These are phyloP conservation scores for Diaporthe nobilis DNA, from an alignment of 2,329 filamentous ascomycete genomes.

Conservation along the genomic window DNA sequence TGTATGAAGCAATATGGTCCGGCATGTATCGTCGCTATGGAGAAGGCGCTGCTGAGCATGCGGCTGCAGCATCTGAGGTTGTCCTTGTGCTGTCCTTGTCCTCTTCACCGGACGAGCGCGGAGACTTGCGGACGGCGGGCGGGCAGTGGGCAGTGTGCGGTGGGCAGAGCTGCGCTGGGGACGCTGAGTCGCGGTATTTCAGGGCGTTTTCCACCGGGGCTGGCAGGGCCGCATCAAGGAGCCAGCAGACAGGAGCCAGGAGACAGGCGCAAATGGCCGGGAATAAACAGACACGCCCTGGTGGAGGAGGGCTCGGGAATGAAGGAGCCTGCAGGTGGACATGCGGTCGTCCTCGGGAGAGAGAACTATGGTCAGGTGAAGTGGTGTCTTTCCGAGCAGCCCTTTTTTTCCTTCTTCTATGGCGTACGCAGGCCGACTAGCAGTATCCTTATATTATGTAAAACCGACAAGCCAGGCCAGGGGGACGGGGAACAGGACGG, in stretches of 20 bases:
- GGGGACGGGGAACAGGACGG: constrained; percentile 13
- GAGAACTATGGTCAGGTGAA: constrained; percentile 16
- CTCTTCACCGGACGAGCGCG: constrained; percentile 17
- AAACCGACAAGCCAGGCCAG: constrained; percentile 13
- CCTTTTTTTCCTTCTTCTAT: constrained; percentile 8
- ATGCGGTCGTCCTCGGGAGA: constrained; percentile 18
- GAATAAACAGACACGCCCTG: constrained; percentile 15
- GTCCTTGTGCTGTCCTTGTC: not conserved
- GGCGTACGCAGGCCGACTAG: constrained; percentile 8
- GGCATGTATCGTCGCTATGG: constrained; percentile 17
- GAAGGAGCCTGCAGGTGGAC: constrained; percentile 25
- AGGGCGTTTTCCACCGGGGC: not conserved
- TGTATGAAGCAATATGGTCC: constrained; percentile 21
- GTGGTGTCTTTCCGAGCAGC: not conserved
- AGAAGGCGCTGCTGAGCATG: constrained; percentile 27
- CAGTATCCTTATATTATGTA: constrained; percentile 33
- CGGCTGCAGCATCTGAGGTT: constrained; percentile 30
- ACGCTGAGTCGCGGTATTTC: constrained; percentile 20
- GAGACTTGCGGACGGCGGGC: constrained; percentile 8
- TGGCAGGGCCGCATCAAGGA: constrained; percentile 29
- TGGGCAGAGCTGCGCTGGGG: not conserved
- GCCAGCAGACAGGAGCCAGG: constrained; percentile 15
- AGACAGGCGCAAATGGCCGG: constrained; percentile 16
- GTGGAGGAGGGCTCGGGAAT: constrained; percentile 3
- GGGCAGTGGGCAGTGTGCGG: not conserved